phyloP scores from a whole-genome alignment of 1,284 basidiomycete species.

The Boletus chippewaensis region DNA sequence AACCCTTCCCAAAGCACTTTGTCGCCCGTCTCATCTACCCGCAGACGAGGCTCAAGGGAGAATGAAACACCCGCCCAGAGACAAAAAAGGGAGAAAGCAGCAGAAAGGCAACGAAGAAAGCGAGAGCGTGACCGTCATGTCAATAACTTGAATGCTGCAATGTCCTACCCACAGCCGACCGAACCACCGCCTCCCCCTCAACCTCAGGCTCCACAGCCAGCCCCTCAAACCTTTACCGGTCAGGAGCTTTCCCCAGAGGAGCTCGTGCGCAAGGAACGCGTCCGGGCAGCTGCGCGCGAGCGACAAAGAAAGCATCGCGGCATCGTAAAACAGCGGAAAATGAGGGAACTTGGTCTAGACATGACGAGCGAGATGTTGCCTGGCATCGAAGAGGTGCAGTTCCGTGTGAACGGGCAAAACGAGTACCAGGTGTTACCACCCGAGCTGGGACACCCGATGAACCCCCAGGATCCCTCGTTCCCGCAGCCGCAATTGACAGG shows the following conservation, averaged over 20 bases:
- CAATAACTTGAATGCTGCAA: conserved; percentile 37
- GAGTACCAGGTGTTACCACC: conserved; percentile 53
- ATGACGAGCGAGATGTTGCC: conserved; percentile 63
- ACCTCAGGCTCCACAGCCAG: conserved; percentile 26
- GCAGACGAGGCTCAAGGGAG: conserved; percentile 54
- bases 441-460: conserved; percentile 39
- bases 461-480: conserved; percentile 41
- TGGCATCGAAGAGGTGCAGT: conserved; percentile 55
- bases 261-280: conserved; percentile 53
- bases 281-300: conserved; percentile 66
- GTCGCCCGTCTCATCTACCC: conserved; percentile 30
- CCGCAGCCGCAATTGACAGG: conserved; percentile 38
- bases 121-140: conserved; percentile 62
- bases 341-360: conserved; percentile 69
- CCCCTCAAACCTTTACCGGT: conserved; percentile 26
- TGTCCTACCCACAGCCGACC: conserved; percentile 32
- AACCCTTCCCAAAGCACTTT: conserved; percentile 30
- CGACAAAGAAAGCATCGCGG: conserved; percentile 72
- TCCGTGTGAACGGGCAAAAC: conserved; percentile 50
- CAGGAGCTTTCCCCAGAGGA: conserved; percentile 58
- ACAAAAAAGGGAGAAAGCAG: conserved; percentile 72
- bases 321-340: conserved; percentile 67
- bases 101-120: conserved; percentile 71
- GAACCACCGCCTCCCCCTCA: conserved; percentile 27
- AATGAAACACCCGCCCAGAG: conserved; percentile 64